Base-by-base conservation (phyloP, 2,329 filamentous ascomycete genomes). In the Claviceps pazoutovae region DNA sequence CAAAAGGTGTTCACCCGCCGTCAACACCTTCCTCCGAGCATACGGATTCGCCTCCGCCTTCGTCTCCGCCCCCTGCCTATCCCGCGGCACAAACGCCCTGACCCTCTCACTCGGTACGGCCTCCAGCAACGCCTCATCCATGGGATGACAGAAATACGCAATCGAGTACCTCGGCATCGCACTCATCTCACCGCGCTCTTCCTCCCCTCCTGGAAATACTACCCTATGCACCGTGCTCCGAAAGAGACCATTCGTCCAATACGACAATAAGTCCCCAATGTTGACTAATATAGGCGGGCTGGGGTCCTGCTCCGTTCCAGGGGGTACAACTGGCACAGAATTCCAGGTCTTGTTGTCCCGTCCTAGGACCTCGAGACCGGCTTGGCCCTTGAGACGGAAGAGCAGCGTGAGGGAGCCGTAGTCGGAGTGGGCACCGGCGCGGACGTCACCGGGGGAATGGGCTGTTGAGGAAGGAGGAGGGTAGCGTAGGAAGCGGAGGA, bases 361-460 rank as follows among this genome's bases (percentile, higher is more conserved):
- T 1, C 80, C 83, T 6, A 83, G 75, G 55, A 97, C 84, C 66
- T 97, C 89, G 1, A 98, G 74, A 0, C 93, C 93, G 0, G 89
- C 83, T 61, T 96, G 89, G 1, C 86, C 86, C 1, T 80, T 79
- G 2, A 90, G 79, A 58, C 93, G 88, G 73, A 98, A 97, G 11
- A 97, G 78, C n/a, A 84, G 71, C 1, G 80, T 84, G 53, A 84
- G 68, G 54, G 75, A 79, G 52, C 81, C 81, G 68, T 95, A 95
- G 70, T 96, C 90, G 4, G 86, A 91, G 67, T 97, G 91, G 0
- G 91, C 89, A 53, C 91, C 93, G 6, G 91, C 91, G 30, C 91
- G 83, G 55, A 96, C 79, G 61, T 91, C 86, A 51, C 71, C 61
- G 55, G 61, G 50, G 37, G 73, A 59, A 58, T 80, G 66, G 11